Percentiles rank a stretch among this genome's conserved stretches.
phyloP scores from a whole-genome alignment of 192 early-diverging fungal species.

The Irineochytrium annulatum region DNA sequence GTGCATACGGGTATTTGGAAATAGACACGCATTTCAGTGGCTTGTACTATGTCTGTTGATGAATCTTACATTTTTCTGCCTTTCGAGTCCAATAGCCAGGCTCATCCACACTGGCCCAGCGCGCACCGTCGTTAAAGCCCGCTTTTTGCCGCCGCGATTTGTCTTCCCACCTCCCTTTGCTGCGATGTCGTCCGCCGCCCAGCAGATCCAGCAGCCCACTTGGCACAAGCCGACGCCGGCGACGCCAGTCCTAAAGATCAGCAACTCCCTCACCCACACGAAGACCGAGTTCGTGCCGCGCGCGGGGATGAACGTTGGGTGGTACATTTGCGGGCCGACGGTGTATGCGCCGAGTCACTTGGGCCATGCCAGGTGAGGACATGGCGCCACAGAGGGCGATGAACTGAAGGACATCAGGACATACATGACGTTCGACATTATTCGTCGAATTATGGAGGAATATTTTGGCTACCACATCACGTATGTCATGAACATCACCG shows the following conservation, averaged over 20 bases:
- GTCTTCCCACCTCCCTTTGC: no score
- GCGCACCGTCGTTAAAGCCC: no score
- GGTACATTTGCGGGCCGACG: conserved; percentile 98
- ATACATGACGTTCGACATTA: conserved; percentile 90
- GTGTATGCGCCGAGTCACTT: conserved; percentile 95
- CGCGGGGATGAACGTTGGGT: conserved; percentile 75
- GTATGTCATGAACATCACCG: conserved; percentile 97
- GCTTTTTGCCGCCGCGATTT: no score
- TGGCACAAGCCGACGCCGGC: conserved; percentile 57
- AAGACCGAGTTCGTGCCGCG: conserved; percentile 88
- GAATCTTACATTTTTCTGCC: no score
- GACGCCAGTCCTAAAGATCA: conserved; percentile 59
- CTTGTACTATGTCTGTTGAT: no score
- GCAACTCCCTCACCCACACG: conserved; percentile 83
- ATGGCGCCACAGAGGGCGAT: no score
- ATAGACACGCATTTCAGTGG: no score
- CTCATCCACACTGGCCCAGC: no score
- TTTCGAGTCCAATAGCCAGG: no score
- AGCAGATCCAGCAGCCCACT: conserved; percentile 56
- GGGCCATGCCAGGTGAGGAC: conserved; percentile 90
- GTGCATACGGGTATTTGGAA: no score
- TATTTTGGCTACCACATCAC: conserved; percentile 93
- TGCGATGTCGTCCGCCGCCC: no score
- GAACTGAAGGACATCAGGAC: no score
- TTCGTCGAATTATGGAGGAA: conserved; percentile 89